Evolutionary conservation across 2,329 filamentous ascomycete genomes (phyloP).

Genomic region (Colletotrichum chlorophyti): DNA sequence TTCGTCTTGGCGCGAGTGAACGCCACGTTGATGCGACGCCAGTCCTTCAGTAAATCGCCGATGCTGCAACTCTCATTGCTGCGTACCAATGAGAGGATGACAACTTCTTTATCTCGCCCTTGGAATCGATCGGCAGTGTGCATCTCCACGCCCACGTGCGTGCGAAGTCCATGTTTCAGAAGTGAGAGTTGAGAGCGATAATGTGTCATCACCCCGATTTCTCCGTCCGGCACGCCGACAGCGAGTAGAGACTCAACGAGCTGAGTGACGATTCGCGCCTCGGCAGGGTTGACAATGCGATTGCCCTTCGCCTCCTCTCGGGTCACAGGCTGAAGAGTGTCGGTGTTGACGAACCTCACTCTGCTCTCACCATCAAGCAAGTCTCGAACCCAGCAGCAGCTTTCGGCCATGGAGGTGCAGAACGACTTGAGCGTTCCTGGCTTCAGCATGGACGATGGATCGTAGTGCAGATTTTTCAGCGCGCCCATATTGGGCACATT

Average conservation of each 20-base stretch:
- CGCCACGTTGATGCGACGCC: constrained; percentile 93
- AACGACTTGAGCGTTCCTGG: constrained; percentile 52
- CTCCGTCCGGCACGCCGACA: constrained; percentile 73
- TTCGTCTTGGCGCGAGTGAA: constrained; percentile 94
- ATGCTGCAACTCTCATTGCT: constrained; percentile 83
- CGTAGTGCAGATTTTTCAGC: constrained; percentile 66
- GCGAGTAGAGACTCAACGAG: constrained; percentile 81
- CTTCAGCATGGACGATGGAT: constrained; percentile 51
- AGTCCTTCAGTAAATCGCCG: constrained; percentile 91
- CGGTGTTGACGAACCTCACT: constrained; percentile 90
- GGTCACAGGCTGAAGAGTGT: constrained; percentile 68
- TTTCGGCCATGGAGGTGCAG: constrained; percentile 59
- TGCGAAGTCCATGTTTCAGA: constrained; percentile 75
- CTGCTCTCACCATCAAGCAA: constrained; percentile 74
- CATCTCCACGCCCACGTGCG: constrained; percentile 77
- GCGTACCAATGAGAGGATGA: constrained; percentile 86
- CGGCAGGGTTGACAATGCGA: constrained; percentile 86
- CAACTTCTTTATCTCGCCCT: constrained; percentile 91
- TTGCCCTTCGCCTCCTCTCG: constrained; percentile 81
- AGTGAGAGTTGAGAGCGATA: constrained; percentile 92
- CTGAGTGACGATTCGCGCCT: constrained; percentile 79
- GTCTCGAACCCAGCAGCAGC: constrained; percentile 77
- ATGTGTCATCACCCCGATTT: constrained; percentile 95
- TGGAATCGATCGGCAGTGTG: constrained; percentile 98
- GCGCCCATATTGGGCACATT: constrained; percentile 70